These are phyloP conservation scores for Globisporangium mamillatum DNA, from an alignment of 352 stramenopile genomes.

Conservation along the genomic window DNA sequence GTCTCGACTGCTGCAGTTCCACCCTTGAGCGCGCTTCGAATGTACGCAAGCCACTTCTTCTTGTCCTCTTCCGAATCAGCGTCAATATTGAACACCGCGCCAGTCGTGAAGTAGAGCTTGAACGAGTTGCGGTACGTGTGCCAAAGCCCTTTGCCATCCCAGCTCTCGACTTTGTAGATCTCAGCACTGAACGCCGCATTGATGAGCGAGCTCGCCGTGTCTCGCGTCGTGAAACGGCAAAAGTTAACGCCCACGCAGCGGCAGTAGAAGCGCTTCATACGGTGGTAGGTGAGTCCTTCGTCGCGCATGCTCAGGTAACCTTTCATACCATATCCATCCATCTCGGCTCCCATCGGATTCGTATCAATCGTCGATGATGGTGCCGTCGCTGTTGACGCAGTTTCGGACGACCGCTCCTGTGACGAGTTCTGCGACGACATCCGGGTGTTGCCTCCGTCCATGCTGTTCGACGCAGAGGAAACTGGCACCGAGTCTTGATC, in stretches of 20 bases:
- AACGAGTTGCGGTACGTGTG: constrained; percentile 86
- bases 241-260: constrained; percentile 80
- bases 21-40: constrained; percentile 56
- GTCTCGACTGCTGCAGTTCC: constrained; percentile 29
- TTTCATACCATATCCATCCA: constrained; percentile 69
- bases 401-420: constrained; percentile 8
- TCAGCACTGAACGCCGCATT: constrained; percentile 68
- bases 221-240: constrained; percentile 64
- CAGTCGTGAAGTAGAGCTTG: constrained; percentile 75
- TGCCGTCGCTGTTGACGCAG: neutral
- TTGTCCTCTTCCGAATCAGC: constrained; percentile 82
- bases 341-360: constrained; percentile 35
- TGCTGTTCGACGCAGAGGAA: neutral
- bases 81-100: constrained; percentile 74
- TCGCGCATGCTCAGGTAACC: constrained; percentile 80
- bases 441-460: neutral
- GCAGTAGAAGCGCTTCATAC: constrained; percentile 86
- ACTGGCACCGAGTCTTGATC: neutral
- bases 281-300: constrained; percentile 80
- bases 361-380: constrained; percentile 6
- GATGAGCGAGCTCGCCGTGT: constrained; percentile 54
- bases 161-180: constrained; percentile 73
- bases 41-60: constrained; percentile 73
- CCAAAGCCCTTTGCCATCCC: constrained; percentile 81
- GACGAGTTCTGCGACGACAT: constrained; percentile 9